Percentiles rank a stretch among this genome's conserved stretches.
phyloP scores from a whole-genome alignment of 148 eudicot genomes.

The Amaranthus cruentus region DNA sequence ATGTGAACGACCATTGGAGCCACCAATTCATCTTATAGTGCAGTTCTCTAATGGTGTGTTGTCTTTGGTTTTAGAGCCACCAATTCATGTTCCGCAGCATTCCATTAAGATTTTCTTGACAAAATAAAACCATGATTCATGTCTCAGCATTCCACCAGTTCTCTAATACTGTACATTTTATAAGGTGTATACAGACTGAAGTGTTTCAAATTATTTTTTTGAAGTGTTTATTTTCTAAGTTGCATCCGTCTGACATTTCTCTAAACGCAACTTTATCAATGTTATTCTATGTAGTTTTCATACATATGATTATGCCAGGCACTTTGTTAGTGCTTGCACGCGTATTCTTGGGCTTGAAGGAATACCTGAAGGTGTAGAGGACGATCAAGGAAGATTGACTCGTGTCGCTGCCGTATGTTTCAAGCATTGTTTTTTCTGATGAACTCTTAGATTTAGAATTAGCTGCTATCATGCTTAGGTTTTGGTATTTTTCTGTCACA shows the following conservation, averaged over 20 bases:
- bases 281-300: conserved; percentile 60
- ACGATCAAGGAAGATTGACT: conserved; percentile 89
- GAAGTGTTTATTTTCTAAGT: not conserved
- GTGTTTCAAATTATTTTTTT: not conserved
- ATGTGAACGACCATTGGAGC: no score
- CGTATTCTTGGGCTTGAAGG: conserved; percentile 98
- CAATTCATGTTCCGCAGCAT: not conserved
- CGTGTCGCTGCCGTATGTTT: conserved; percentile 92
- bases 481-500: not conserved
- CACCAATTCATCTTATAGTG: not conserved
- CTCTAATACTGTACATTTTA: not conserved
- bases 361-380: conserved; percentile 96
- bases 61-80: not conserved
- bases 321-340: conserved; percentile 98
- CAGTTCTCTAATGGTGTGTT: not conserved
- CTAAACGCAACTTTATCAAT: not conserved
- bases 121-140: not conserved
- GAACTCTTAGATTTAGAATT: conserved; percentile 4
- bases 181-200: not conserved
- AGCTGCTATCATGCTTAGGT: not conserved
- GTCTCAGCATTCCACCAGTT: not conserved
- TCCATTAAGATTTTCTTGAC: not conserved
- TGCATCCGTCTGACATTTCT: not conserved
- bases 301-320: conserved; percentile 97
- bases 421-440: conserved; percentile 8